phyloP scores from a whole-genome alignment of 305 asterid species.

The Rubia peregrina region DNA sequence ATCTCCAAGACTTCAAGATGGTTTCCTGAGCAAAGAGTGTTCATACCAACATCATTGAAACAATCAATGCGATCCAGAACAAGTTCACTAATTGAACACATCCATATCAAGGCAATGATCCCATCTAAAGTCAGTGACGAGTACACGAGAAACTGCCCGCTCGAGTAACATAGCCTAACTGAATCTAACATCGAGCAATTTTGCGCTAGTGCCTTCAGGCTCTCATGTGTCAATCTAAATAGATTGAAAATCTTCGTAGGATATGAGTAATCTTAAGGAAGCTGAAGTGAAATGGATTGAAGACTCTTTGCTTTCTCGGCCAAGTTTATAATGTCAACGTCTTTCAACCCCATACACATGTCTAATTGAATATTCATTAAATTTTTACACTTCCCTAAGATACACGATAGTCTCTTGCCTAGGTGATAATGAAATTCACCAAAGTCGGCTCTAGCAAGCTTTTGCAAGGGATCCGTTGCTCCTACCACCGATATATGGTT shows the following conservation, averaged over 20 bases:
- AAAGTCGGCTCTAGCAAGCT: conserved; percentile 58
- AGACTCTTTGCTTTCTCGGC: conserved; percentile 56
- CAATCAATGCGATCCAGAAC: conserved; percentile 54
- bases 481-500: conserved; percentile 56
- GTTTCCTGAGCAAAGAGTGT: conserved; percentile 49
- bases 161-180: conserved; percentile 49
- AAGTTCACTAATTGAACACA: conserved; percentile 60
- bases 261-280: conserved; percentile 62
- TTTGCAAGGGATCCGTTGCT: conserved; percentile 55
- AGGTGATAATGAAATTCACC: conserved; percentile 71
- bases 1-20: conserved; percentile 54
- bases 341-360: conserved; percentile 73
- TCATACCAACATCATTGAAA: conserved; percentile 62
- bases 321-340: conserved; percentile 53
- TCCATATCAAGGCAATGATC: conserved; percentile 42
- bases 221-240: conserved; percentile 53
- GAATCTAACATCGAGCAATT: conserved; percentile 54
- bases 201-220: conserved; percentile 51
- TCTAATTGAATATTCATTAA: conserved; percentile 57
- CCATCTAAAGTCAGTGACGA: conserved; percentile 57
- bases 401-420: conserved; percentile 68
- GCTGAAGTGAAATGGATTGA: conserved; percentile 52
- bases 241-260: conserved; percentile 36
- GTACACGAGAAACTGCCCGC: conserved; percentile 55
- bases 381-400: conserved; percentile 55